A percentile compares a stretch with the other conserved stretches of the same genome.
phyloP scores from a whole-genome alignment of 441 rosid species.

The California macrophylla region DNA sequence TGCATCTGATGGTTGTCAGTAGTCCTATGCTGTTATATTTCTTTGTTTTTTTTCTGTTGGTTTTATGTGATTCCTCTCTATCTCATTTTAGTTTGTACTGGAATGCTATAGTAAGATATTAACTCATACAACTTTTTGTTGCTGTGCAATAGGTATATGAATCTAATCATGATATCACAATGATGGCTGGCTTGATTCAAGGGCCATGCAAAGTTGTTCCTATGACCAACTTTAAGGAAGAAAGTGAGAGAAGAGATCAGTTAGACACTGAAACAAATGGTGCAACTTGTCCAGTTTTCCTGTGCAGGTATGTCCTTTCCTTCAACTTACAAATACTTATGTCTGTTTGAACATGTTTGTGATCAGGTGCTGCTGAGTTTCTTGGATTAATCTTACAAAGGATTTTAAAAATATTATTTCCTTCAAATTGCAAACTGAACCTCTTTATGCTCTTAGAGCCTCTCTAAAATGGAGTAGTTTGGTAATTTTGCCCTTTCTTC shows the following conservation, averaged over 20 bases:
- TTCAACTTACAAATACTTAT: not conserved
- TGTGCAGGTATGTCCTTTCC: slow-evolving; percentile 50
- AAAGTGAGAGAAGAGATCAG: slow-evolving; percentile 32
- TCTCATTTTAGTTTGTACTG: slow-evolving; percentile 10
- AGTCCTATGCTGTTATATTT: not conserved
- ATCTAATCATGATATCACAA: slow-evolving; percentile 45
- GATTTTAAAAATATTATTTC: not conserved
- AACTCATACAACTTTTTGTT: not conserved
- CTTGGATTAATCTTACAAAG: not conserved
- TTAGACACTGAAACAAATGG: slow-evolving; percentile 29
- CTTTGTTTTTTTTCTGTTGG: not conserved
- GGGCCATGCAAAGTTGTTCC: slow-evolving; percentile 60
- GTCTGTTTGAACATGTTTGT: not conserved
- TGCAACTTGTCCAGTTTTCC: slow-evolving; percentile 32
- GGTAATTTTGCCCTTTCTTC: not conserved
- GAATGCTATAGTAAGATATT: not conserved
- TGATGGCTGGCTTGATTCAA: slow-evolving; percentile 43
- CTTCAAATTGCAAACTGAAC: not conserved
- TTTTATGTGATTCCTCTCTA: not conserved
- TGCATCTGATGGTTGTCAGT: not conserved
- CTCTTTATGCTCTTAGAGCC: not conserved
- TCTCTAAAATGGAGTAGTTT: not conserved
- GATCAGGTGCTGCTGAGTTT: not conserved
- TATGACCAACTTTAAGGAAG: slow-evolving; percentile 41
- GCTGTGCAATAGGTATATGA: slow-evolving; percentile 45